A percentile compares a stretch with the other conserved stretches of the same genome.
phyloP scores from a whole-genome alignment of 805 yeast species.

The Monosporozyma yasuniensis region DNA sequence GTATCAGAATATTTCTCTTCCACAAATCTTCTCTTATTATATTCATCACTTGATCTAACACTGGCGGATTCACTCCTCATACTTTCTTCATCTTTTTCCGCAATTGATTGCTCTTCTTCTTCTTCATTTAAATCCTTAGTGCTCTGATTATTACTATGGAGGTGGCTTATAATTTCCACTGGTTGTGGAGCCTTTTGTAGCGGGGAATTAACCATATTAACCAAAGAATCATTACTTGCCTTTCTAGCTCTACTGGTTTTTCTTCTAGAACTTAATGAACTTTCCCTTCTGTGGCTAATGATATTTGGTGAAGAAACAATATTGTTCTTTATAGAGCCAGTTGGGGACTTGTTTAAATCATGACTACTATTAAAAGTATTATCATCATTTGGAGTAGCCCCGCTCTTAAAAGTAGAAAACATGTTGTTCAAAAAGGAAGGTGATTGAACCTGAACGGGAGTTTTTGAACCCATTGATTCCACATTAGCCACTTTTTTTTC shows the following conservation, averaged over 20 bases:
- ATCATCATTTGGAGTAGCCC: background rate
- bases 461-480: background rate
- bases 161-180: conserved; percentile 9
- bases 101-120: background rate
- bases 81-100: background rate
- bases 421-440: conserved; percentile 10
- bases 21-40: conserved; percentile 38
- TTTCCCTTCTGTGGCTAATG: conserved; percentile 25
- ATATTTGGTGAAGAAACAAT: conserved; percentile 18
- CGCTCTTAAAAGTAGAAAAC: conserved; percentile 5
- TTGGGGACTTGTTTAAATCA: background rate
- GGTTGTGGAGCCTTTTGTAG: conserved; percentile 18
- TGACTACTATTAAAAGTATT: background rate
- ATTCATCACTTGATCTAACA: conserved; percentile 6
- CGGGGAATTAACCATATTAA: conserved; percentile 9
- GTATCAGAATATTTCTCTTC: conserved; percentile 54
- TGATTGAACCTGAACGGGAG: conserved; percentile 4
- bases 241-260: conserved; percentile 5
- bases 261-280: conserved; percentile 10
- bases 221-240: conserved; percentile 5
- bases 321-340: background rate
- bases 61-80: background rate
- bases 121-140: background rate
- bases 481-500: background rate
- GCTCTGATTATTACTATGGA: background rate